Percentiles rank a stretch among this genome's conserved stretches.
Conservation (phyloP, 305 asterid genomes). For the Fraxinus baroniana region DNA sequence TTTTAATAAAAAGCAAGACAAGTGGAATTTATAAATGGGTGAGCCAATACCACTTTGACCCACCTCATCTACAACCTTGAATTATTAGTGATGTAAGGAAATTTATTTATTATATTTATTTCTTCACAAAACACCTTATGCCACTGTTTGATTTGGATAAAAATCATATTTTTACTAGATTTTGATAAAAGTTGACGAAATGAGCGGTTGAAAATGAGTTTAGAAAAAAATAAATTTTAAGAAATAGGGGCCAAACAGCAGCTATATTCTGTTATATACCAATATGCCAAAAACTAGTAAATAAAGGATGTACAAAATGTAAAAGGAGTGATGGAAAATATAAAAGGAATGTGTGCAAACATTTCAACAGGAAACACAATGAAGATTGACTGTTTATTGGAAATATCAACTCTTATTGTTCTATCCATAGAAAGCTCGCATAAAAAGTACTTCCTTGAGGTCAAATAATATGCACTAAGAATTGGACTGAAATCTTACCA, state of each 20-base stretch:
- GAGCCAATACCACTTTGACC: not conserved
- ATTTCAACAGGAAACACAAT: constrained; percentile 10
- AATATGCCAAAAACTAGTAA: not conserved
- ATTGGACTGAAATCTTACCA: constrained; percentile 56
- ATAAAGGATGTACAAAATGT: not conserved
- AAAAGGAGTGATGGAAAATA: constrained; percentile 18
- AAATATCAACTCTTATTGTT: not conserved
- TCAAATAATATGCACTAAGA: constrained; percentile 20
- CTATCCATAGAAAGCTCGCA: constrained; percentile 4
- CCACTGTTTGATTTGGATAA: not conserved
- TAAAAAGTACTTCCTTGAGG: not conserved
- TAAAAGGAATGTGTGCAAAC: not conserved
- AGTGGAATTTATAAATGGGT: not conserved
- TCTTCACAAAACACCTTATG: not conserved
- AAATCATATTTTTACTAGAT: not conserved
- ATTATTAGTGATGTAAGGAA: not conserved
- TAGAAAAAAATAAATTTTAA: too few species aligned
- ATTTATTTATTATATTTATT: not conserved
- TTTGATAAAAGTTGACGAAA: too few species aligned
- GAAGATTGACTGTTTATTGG: not conserved
- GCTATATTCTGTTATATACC: not conserved
- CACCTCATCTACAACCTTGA: not conserved
- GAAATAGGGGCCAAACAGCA: not conserved
- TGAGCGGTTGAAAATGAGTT: not conserved
- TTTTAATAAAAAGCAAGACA: not conserved